Evolutionary conservation across 2,329 filamentous ascomycete genomes (phyloP).

Genomic region (Colletotrichum sp.): DNA sequence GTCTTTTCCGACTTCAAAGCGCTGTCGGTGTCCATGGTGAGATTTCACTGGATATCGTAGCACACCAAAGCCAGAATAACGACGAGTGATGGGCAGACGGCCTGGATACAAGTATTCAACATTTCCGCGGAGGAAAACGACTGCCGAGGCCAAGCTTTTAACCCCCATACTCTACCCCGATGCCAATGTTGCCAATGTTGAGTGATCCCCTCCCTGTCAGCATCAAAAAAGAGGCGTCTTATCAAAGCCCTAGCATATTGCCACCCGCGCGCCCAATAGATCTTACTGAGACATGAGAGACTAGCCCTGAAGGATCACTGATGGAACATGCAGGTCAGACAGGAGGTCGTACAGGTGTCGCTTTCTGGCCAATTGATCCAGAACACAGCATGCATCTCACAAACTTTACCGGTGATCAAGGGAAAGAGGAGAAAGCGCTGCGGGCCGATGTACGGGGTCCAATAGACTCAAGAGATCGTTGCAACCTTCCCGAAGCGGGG

Average conservation of each 20-base stretch:
- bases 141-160: constrained; percentile 15
- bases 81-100: background rate
- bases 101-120: background rate
- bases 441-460: background rate
- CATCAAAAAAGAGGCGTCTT: background rate
- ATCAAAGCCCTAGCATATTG: background rate
- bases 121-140: background rate
- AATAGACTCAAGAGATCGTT: background rate
- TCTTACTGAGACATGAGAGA: background rate
- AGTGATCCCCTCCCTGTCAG: background rate
- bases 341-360: background rate
- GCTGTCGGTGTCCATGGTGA: background rate
- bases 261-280: background rate
- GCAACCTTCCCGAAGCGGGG: constrained; percentile 8
- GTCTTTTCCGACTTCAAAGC: constrained; percentile 1
- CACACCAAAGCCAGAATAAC: background rate
- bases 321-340: constrained; percentile 8
- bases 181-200: background rate
- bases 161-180: background rate
- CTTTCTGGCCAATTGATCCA: background rate
- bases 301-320: background rate
- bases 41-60: background rate
- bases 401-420: background rate
- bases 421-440: background rate
- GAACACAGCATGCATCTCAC: constrained; percentile 1